Conservation (phyloP, 345 rosid species). For the Theobroma cacao region DNA sequence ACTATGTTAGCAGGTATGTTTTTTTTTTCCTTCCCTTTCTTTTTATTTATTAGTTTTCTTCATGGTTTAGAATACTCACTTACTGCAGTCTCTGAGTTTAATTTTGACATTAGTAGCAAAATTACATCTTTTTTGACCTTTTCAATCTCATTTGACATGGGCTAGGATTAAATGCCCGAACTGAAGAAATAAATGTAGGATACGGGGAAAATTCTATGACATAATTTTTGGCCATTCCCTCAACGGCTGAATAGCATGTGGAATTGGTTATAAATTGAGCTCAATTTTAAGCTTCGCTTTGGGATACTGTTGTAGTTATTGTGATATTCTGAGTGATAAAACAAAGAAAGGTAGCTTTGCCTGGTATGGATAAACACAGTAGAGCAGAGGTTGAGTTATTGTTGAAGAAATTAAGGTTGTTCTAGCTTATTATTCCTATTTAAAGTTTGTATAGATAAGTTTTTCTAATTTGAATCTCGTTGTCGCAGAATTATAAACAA, state of each 20-base stretch:
- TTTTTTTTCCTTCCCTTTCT: neutral
- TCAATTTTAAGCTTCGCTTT: neutral
- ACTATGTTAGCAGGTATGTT: slow-evolving; percentile 83
- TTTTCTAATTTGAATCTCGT: neutral
- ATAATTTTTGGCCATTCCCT: neutral
- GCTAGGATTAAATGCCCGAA: neutral
- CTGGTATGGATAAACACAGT: neutral
- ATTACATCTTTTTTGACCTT: neutral
- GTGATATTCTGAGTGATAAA: neutral
- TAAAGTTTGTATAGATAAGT: neutral
- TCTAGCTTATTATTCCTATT: neutral
- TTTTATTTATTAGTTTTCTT: slow-evolving; percentile 11
- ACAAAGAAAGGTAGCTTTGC: neutral
- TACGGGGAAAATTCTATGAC: neutral
- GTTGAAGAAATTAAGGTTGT: neutral
- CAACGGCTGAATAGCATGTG: neutral
- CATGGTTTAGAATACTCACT: neutral
- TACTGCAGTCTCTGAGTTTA: neutral
- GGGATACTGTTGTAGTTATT: neutral
- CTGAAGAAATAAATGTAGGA: neutral
- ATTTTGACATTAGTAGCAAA: neutral
- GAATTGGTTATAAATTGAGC: neutral
- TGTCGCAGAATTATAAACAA: neutral
- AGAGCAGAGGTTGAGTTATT: neutral
- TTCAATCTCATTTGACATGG: neutral